These are phyloP conservation scores for Daldinia sp. DNA, from an alignment of 2,329 filamentous ascomycete species.

Conservation along the genomic window DNA sequence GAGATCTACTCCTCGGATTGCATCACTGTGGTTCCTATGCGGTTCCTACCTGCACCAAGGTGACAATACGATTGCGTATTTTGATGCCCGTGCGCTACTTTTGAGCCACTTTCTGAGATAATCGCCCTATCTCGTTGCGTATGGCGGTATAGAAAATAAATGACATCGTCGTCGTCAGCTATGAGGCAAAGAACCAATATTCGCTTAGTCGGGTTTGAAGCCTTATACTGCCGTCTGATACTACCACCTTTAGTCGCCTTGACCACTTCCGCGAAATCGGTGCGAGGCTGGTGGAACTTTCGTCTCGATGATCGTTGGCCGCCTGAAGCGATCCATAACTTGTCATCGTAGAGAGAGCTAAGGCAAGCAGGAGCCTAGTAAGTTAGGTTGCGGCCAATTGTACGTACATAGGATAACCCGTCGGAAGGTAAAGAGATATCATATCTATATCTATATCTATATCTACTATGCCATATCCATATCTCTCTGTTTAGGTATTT, in stretches of 20 bases:
- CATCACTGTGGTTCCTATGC: neutral
- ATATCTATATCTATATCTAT: too few species aligned
- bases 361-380: neutral
- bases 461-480: neutral
- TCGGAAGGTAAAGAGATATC: neutral
- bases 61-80: slow-evolving; percentile 5
- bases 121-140: neutral
- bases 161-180: neutral
- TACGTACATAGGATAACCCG: neutral
- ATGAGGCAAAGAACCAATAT: neutral
- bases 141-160: neutral
- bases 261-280: neutral
- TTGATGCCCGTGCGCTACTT: neutral
- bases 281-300: neutral
- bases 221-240: neutral
- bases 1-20: slow-evolving; percentile 4
- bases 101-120: neutral
- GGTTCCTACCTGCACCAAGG: neutral
- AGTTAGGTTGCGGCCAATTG: neutral
- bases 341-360: neutral
- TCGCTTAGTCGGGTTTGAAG: neutral
- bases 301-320: neutral
- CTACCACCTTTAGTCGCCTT: too few species aligned
- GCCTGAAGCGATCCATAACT: neutral
- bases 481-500: neutral